phyloP scores from a whole-genome alignment of 306 rosid species.

The Begonia fuchsioides region DNA sequence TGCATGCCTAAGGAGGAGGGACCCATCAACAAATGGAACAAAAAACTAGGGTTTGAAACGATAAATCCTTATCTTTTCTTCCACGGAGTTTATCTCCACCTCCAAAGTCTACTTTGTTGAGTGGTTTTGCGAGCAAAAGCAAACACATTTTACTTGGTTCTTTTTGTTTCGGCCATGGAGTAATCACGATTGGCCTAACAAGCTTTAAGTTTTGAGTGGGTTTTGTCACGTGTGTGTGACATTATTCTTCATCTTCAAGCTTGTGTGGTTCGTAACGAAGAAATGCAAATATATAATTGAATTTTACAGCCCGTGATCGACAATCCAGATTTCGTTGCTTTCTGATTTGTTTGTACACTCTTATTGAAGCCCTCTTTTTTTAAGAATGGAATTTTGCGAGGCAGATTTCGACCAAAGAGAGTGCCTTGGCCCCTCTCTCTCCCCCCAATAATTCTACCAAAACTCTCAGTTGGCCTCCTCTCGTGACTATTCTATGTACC shows the following conservation, averaged over 20 bases:
- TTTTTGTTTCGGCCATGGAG: too few species aligned
- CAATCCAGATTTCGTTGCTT: conserved; percentile 35
- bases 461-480: too few species aligned
- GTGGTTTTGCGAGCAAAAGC: conserved; percentile 22
- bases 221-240: conserved; percentile 38
- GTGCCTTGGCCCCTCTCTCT: conserved; percentile 6
- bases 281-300: too few species aligned
- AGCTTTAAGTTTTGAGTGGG: conserved; percentile 26
- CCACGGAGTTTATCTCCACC: too few species aligned
- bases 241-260: neutral
- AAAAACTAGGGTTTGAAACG: too few species aligned
- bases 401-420: conserved; percentile 1
- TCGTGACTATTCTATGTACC: too few species aligned
- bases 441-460: conserved; percentile 2
- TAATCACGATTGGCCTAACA: conserved; percentile 23
- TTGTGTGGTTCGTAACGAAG: too few species aligned
- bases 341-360: conserved; percentile 28
- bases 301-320: conserved; percentile 29
- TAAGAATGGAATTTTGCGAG: conserved; percentile 20
- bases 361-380: conserved; percentile 7
- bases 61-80: too few species aligned
- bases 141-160: too few species aligned
- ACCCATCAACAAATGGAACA: too few species aligned
- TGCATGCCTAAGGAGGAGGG: too few species aligned
- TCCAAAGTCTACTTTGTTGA: neutral